A percentile compares a stretch with the other conserved stretches of the same genome.
These are phyloP conservation scores for Mycena galericulata DNA, from an alignment of 768 basidiomycete species.

Conservation along the genomic window DNA sequence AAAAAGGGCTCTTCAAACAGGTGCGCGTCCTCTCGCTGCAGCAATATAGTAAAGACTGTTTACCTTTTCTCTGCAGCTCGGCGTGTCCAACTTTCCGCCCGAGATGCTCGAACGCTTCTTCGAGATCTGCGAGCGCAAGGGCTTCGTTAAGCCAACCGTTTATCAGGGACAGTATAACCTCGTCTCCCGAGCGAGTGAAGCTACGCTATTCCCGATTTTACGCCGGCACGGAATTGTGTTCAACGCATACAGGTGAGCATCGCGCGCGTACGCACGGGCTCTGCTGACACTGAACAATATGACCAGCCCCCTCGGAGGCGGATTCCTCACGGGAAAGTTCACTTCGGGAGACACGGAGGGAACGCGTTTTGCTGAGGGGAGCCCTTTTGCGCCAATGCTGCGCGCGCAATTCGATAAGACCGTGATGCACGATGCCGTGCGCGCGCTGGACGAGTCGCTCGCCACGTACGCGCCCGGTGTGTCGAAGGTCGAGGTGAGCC, in stretches of 20 bases:
- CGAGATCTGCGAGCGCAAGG: neutral
- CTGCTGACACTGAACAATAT: no score
- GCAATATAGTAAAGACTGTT: no score
- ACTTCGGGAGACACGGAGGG: neutral
- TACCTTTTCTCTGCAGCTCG: neutral
- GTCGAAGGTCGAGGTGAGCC: neutral
- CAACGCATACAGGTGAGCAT: neutral
- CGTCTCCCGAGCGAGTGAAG: neutral
- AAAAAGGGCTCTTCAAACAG: neutral
- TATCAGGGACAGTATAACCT: constrained; percentile 2
- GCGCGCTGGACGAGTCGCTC: no score
- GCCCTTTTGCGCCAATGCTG: no score
- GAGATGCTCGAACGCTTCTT: neutral
- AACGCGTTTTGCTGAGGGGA: neutral
- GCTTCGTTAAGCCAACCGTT: neutral
- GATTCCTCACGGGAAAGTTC: neutral
- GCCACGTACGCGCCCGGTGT: no score
- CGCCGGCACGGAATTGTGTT: neutral
- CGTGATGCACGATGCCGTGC: constrained; percentile 1
- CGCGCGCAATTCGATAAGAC: no score
- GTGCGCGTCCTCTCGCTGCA: neutral
- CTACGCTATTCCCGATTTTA: neutral
- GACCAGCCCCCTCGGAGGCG: neutral
- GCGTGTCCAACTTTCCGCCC: neutral
- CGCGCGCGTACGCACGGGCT: no score